Base-by-base conservation (phyloP, 2,329 filamentous ascomycete genomes). In the Trichoderma cornu-damae region DNA sequence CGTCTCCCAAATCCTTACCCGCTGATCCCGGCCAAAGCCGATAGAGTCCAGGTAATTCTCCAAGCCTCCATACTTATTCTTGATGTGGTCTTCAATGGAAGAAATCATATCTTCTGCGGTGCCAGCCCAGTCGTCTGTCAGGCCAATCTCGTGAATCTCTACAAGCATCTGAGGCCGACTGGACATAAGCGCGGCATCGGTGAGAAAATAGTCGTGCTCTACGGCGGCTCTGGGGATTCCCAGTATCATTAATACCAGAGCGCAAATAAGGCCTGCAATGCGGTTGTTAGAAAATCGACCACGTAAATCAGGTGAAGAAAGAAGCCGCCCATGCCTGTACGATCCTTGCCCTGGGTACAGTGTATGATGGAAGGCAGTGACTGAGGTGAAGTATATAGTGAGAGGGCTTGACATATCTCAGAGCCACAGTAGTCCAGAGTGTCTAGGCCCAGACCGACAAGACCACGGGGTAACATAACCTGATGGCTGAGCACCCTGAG, bases 331-430 rank as follows among this genome's bases (percentile, higher is more conserved):
- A 51, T 59, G 70, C 71, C 71, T 56, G 73, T 75, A 2, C 91
- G 82, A 67, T 96, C 91, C 69, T 96, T 96, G 58, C 91, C 91
- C 66, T 95, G 90, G 0, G 90, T 94, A 70, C 91, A 96, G 70
- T 96, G 90, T 2, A 94, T 74, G 6, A 96, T 68, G 1, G 85
- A 71, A 0, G 90, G 90, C 61, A 85, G 83, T 14, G 77, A 77
- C 0, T 69, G 63, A 2, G 60, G 22, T 6, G 56, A 53, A 4
- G 68, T 61, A 51, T 71, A 73, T 1, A 72, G 58, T 7, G 61
- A 62, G 34, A 75, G 61, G 6, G 66, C 65, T 49, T 70, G 60
- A 22, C 76, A 77, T 16, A 90, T 79, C 66, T 89, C 86, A 1
- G 72, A 69, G 0, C 79, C 82, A 52, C 86, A 90, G 55, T 84